Base-by-base conservation (phyloP, 2,329 filamentous ascomycete genomes). In the Zymoseptoria ardabiliae region DNA sequence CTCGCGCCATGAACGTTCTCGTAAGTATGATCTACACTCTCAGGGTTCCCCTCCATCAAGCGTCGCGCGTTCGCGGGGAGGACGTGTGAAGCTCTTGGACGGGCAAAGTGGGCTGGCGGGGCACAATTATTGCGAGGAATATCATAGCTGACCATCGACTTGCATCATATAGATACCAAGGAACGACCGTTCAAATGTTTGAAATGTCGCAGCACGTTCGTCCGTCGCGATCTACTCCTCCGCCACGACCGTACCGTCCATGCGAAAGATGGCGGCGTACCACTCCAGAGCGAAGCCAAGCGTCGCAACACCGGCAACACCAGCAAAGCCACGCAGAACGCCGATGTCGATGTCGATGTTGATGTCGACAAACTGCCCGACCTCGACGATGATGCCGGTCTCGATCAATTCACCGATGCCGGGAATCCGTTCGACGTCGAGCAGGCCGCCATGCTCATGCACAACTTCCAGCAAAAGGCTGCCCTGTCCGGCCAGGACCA, bases 161-260 rank as follows among this genome's bases (percentile, higher is more conserved):
- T 55, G 21, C 48, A 22, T 54, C 45, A 57, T 59, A 62, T 76
- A 97, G 93, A 97, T 77, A 99, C 94, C 65, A 99, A 99, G 79
- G 94, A 97, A 78, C 88, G 94, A 64, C 94, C 94, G 45, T 99
- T 99, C 83, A 97, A 97, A 76, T 99, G 94, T 78, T 83, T 91
- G 80, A 99, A 99, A 80, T 99, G 94, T 77, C 85, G 92, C 72
- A 97, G 92, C 81, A 99, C 94, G 63, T 99, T 99, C 74, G 94
- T 99, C 70, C 90, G 94, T 75, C 90, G 94, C 77, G 94, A 99
- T 78, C 83, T 99, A 64, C 86, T 99, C 56, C 86, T 99, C 67
- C 89, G 94, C 75, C 94, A 99, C 79, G 94, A 99, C 77, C 90
- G 94, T 71, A 99, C 94, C 66, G 94, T 99, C 65, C 94, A 99